Conservation (phyloP, 1,139 yeast genomes). For the Eremothecium gossypii region DNA sequence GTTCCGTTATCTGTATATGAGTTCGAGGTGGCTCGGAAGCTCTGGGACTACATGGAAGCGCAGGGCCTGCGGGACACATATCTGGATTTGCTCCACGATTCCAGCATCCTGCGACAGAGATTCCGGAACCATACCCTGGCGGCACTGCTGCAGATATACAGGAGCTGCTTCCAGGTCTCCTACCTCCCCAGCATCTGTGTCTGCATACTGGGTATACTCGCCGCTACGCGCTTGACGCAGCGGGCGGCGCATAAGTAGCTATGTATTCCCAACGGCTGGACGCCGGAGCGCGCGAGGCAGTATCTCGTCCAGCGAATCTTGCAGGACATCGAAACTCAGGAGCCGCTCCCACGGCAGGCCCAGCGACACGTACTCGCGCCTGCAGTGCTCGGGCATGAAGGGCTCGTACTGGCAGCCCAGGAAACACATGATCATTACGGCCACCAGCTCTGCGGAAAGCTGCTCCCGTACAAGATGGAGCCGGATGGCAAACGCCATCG, state of each 20-base stretch:
- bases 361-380: constrained; percentile 14
- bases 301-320: constrained; percentile 13
- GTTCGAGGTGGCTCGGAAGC: constrained; percentile 22
- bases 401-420: constrained; percentile 19
- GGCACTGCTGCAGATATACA: constrained; percentile 23
- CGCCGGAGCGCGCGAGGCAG: constrained; percentile 7
- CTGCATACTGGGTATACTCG: constrained; percentile 14
- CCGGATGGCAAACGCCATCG: constrained; percentile 27
- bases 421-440: constrained; percentile 22
- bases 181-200: constrained; percentile 22
- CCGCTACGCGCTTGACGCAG: constrained; percentile 11
- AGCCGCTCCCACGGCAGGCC: constrained; percentile 15
- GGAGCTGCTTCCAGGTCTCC: constrained; percentile 21
- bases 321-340: constrained; percentile 13
- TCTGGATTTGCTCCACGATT: constrained; percentile 26
- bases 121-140: constrained; percentile 21
- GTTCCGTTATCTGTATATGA: constrained; percentile 35
- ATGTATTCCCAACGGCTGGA: no score
- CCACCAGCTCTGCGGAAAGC: constrained; percentile 19
- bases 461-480: constrained; percentile 13
- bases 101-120: constrained; percentile 30
- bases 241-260: constrained; percentile 2
- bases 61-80: constrained; percentile 23
- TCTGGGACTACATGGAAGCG: constrained; percentile 26
- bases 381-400: constrained; percentile 16